Base-by-base conservation (phyloP, 2,329 filamentous ascomycete genomes). In the Colletotrichum sp. region DNA sequence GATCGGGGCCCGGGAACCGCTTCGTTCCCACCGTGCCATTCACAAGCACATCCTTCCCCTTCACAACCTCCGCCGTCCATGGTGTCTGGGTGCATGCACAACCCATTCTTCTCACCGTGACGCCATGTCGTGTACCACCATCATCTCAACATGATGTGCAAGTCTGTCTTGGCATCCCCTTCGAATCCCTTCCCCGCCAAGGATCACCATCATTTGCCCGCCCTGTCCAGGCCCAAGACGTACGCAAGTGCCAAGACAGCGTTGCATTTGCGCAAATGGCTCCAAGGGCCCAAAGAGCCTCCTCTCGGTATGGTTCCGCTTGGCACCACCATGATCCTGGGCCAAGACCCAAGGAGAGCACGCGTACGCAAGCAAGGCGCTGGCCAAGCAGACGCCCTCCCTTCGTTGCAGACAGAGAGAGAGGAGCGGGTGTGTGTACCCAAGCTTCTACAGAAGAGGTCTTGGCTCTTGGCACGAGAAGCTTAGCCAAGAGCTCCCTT, bases 381-480 rank as follows among this genome's bases (percentile, higher is more conserved):
- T 39, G 36, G 36, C 36, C 36, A 39, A 39, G 15, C 16, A 5
- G 21, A 44, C 30, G 26, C 21, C 30, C 39, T 55, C 21, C 49
- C 21, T 55, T 52, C n/a, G 32, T 28, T 24, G n/a, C 44, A 16
- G 60, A 36, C 21, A 32, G 24, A 24, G 30, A 39, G 52, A 30
- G 55, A 18, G 32, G 32, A 39, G 36, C 15, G 30, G n/a, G 65
- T 30, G 64, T 21, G 52, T 15, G 49, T 26, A 34, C 32, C 67
- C 55, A 69, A 62, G 67, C 69, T 72, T 72, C 70, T 32, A 24
- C 63, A 34, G 59, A 71, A 34, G 52, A 28, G 49, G 60, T 30
- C 72, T 75, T 75, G 72, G 72, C 72, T 26, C 68, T 75, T 75
- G 68, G 72, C 72, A 65, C 7, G 28, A 71, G 57, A 73, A 72